A percentile compares a stretch with the other conserved stretches of the same genome.
phyloP scores from a whole-genome alignment of 73 alveolate genomes.

The Stentor coeruleus region DNA sequence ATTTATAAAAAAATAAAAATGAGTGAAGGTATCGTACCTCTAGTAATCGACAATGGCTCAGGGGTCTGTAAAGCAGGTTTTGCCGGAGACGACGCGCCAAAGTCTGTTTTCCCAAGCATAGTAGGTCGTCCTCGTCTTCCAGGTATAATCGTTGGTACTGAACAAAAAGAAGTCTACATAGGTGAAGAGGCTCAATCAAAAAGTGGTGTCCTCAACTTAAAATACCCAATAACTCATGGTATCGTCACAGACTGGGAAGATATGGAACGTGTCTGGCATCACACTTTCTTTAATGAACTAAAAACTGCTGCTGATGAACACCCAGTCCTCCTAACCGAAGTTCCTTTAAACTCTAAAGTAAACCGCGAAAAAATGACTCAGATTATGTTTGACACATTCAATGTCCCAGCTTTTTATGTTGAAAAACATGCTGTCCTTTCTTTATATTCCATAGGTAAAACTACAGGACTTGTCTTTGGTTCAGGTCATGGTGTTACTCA shows the following conservation, averaged over 20 bases:
- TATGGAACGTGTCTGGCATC: constrained; percentile 66
- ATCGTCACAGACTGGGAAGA: constrained; percentile 93
- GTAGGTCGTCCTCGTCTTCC: constrained; percentile 98
- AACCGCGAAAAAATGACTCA: constrained; percentile 86
- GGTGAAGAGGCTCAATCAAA: constrained; percentile 97
- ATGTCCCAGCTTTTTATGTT: constrained; percentile 71
- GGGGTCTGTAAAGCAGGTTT: constrained; percentile 94
- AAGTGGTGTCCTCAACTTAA: constrained; percentile 86
- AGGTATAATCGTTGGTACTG: constrained; percentile 70
- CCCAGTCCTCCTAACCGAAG: constrained; percentile 85
- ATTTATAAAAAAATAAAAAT: no score
- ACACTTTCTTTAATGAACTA: constrained; percentile 62
- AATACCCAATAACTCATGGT: constrained; percentile 94
- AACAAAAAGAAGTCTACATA: constrained; percentile 76
- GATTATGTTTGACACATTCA: constrained; percentile 86
- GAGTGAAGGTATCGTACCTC: constrained; percentile 56
- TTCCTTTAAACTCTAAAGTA: constrained; percentile 73
- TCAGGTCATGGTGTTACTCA: constrained; percentile 97
- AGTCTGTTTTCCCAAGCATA: constrained; percentile 94
- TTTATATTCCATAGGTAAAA: constrained; percentile 87
- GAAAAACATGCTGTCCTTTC: constrained; percentile 81
- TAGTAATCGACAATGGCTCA: constrained; percentile 79
- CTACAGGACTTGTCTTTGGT: constrained; percentile 94
- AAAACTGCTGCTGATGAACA: constrained; percentile 66
- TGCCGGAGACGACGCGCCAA: constrained; percentile 98